Base-by-base conservation (phyloP, 2,329 filamentous ascomycete genomes). In the Microdochium paspali region DNA sequence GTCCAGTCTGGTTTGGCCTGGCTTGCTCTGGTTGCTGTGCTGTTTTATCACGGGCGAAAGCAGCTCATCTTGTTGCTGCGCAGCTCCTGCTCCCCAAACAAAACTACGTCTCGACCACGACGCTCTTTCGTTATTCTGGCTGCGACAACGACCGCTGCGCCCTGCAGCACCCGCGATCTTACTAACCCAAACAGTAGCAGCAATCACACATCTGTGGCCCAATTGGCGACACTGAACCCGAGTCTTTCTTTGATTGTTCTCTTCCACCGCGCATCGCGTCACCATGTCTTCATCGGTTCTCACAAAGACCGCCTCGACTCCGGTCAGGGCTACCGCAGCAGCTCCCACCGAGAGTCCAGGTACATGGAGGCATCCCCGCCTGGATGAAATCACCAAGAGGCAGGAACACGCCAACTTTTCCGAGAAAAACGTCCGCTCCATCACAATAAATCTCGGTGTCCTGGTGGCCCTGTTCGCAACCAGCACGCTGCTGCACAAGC, bases 281-380 rank as follows among this genome's bases (percentile, higher is more conserved):
- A 56, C 35, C 23, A 68, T 70, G 66, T 60, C 62, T 42, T 59
- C 59, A 2, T 52, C 56, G 4, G 50, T 52, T 4, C 49, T 59
- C 10, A 50, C 56, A 46, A 69, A 68, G 54, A 59, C 77, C 54
- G 51, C 74, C 61, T 62, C 61, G 26, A 69, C 64, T 24, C 62
- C 67, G 26, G 58, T 51, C 44, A 62, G 66, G 40, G 49, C 63
- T 18, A 48, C 57, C 6, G 53, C 65, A 1, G 52, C 59, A 15
- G 53, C 58, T 21, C 53, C 56, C 39, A 60, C 66, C 24, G 77
- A 80, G 46, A 80, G 76, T 56, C 78, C 87, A 6, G 90, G 91
- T 47, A 88, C 84, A 61, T 98, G 93, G 91, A 80, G 83, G 60
- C 93, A 98, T 64, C 93, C 93, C 28, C 82, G 85, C 53, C 76